Evolutionary conservation across 2,329 filamentous ascomycete species (phyloP), one percentile per base, ranked within the genome.

Genomic region (Fusarium keratoplasticum): DNA sequence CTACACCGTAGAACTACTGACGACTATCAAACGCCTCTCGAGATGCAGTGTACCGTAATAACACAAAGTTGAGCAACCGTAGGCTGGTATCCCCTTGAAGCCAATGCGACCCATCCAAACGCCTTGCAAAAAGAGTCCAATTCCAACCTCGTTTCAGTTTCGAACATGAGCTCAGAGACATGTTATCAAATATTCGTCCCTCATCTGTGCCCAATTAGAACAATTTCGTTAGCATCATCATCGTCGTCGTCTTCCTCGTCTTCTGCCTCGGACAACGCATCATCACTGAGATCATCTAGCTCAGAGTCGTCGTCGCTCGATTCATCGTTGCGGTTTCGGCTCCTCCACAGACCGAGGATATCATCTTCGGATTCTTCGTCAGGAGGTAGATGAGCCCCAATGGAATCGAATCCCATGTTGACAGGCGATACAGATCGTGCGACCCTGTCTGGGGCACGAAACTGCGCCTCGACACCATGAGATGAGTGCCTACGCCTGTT

Each of bases 311-410:
- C 86, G 8, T 87, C 86, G 9, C 81, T 83, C 5, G 84, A 84
- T n/a, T 83, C 84, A 22, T 89, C 87, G 3, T 87, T 82, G 2
- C 85, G 84, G 7, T 84, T 84, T 14, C 84, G 82, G 11, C 81
- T 84, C 54, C 79, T 86, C 88, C 90, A 92, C 59, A 92, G 87
- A 33, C 87, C 87, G 33, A 92, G 77, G 66, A 92, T 87, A 64
- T 90, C 89, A 10, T 87, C 86, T 20, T 88, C 87, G 0, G 87
- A 87, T 18, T 89, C 87, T 10, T 83, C 83, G 13, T 85, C 81
- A 9, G 78, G 78, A n/a, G 79, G 66, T 1, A 78, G 66, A 31
- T 79, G 74, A 18, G 77, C 66, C 52, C 78, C 67, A 18, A 79
- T 75, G 4, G 76, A 71, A 13, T 81, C 80, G 13, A 77, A 71